phyloP scores from a whole-genome alignment of 2,329 filamentous ascomycete genomes.

The Cladosporium sphaerospermum region DNA sequence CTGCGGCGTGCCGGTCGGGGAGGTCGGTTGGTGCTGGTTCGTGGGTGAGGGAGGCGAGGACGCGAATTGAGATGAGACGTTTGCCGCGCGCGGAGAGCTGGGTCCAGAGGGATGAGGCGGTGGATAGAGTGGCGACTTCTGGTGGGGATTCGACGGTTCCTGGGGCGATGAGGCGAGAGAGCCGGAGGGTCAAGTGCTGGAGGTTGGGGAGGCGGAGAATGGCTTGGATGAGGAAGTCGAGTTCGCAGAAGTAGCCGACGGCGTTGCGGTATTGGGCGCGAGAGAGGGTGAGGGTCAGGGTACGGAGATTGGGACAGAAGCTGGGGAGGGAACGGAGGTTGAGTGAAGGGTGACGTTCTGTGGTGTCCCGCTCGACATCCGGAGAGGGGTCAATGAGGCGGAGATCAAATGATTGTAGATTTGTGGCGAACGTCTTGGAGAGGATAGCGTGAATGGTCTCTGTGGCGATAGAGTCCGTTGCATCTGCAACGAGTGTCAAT shows the following conservation, averaged over 20 bases:
- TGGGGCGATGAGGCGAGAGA: background rate
- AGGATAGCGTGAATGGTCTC: background rate
- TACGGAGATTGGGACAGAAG: background rate
- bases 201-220: background rate
- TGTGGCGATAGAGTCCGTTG: no score
- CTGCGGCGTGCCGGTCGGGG: background rate
- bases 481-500: no score
- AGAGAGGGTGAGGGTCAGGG: background rate
- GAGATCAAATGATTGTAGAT: background rate
- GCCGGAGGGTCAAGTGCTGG: background rate
- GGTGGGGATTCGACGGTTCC: background rate
- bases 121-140: background rate
- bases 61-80: background rate
- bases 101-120: background rate
- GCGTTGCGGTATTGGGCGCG: constrained; percentile 3
- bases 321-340: background rate
- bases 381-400: background rate
- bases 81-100: background rate
- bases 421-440: background rate
- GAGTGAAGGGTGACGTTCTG: no score
- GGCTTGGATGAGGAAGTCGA: constrained; percentile 6
- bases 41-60: background rate
- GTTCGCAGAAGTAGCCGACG: constrained; percentile 5
- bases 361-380: no score
- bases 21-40: background rate